Percentiles rank a stretch among this genome's conserved stretches.
These are phyloP conservation scores for Peribolospora kevripleyi DNA, from an alignment of 768 basidiomycete species.

Conservation along the genomic window DNA sequence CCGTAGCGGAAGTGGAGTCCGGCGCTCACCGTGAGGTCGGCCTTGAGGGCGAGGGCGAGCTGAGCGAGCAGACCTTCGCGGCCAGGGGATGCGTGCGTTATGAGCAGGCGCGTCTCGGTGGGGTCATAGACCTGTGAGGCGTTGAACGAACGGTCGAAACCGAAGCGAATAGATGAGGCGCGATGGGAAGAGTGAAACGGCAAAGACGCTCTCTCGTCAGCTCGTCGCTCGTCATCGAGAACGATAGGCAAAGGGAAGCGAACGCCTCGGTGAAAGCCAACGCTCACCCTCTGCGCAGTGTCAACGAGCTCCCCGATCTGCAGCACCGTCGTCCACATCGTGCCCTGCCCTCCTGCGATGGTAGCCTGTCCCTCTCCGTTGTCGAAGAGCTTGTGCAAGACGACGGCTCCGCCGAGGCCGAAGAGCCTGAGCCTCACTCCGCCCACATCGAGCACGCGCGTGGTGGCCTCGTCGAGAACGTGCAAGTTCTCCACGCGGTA, in stretches of 20 bases:
- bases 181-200: not conserved
- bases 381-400: conserved; percentile 83
- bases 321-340: conserved; percentile 94
- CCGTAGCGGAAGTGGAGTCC: conserved; percentile 96
- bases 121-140: conserved; percentile 37
- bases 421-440: conserved; percentile 80
- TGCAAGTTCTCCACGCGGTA: conserved; percentile 74
- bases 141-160: not conserved
- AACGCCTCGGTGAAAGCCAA: not conserved
- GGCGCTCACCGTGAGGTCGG: conserved; percentile 78
- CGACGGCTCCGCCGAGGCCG: conserved; percentile 87
- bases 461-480: conserved; percentile 86
- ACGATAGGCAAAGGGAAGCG: not conserved
- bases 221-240: not conserved
- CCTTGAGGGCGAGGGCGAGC: conserved; percentile 69
- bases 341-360: conserved; percentile 94
- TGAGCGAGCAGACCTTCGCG: conserved; percentile 80
- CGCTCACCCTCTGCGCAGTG: conserved; percentile 62
- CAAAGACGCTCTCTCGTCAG: not conserved
- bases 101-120: conserved; percentile 74
- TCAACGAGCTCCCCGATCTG: conserved; percentile 97
- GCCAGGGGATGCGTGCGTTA: conserved; percentile 78
- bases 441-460: conserved; percentile 67
- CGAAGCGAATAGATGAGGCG: not conserved
- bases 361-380: conserved; percentile 83